Evolutionary conservation across 2,329 filamentous ascomycete genomes (phyloP), one percentile per base, ranked within the genome.

Genomic region (Xylaria sp.): DNA sequence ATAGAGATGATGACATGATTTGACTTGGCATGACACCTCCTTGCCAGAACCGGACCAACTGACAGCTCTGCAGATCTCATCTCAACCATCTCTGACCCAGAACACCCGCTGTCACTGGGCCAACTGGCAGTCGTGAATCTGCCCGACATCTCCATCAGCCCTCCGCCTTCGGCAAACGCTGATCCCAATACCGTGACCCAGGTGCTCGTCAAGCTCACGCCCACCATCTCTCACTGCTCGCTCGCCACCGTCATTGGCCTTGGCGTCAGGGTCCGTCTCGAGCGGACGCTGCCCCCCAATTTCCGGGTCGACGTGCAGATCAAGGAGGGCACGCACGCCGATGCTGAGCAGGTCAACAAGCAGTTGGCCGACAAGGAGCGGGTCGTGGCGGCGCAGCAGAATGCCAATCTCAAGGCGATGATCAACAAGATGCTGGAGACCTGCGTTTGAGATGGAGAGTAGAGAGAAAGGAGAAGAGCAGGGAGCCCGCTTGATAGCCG

Each of bases 321-420:
- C 75, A 97, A 97, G 75, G 89, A 96, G 75, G 93, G 92, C 63
- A 94, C 92, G n/a, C 94, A 97, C 74, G 91, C 86, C 65, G 95
- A 95, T 62, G 93, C 91, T 51, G 92, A 96, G 64, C 92, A 96
- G 73, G 92, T 97, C 55, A 97, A 96, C 77, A 97, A 97, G 80
- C 94, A 99, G 76, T 79, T 99, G 49, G 90, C 87, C 39, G 94
- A 99, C 76, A 99, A 97, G 79, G 94, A 99, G 78, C 82, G 94
- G 62, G 94, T 99, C 50, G 92, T 93, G 1, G 94, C 94, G 8
- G 94, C 94, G 5, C 78, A 97, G 68, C 94, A 97, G 76, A 99
- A 99, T 72, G 90, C 90, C 59, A 95, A 90, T 1, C 78, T 99
- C 61, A 91, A 91, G 80, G 87, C 87, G 47, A 90, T 97, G 37